These are phyloP conservation scores for Erodium maritimum DNA, from an alignment of 345 rosid species.

Conservation along the genomic window DNA sequence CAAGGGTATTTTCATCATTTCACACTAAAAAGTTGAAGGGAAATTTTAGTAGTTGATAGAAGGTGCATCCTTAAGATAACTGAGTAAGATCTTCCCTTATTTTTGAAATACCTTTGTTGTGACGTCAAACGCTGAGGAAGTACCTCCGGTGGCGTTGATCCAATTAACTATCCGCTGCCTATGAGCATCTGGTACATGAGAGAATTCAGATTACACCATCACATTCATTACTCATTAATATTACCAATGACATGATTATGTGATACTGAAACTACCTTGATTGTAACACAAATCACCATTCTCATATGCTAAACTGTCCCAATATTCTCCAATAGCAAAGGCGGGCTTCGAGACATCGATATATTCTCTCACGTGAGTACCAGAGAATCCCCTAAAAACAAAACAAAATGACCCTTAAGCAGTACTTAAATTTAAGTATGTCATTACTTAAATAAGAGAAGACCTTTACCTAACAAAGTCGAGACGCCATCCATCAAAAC, in stretches of 20 bases:
- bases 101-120: constrained; percentile 45
- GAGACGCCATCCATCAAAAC: constrained; percentile 48
- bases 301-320: constrained; percentile 42
- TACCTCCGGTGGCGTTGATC: constrained; percentile 45
- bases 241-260: background rate
- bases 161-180: constrained; percentile 40
- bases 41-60: too few relatives aligned
- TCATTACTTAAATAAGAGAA: background rate
- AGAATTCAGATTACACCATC: constrained; percentile 7
- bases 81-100: too few relatives aligned
- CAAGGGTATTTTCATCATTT: background rate
- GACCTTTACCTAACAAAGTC: constrained; percentile 33
- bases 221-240: too few relatives aligned
- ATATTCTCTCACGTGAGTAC: constrained; percentile 36
- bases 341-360: constrained; percentile 37
- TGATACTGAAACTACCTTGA: constrained; percentile 22
- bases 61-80: too few relatives aligned
- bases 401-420: background rate
- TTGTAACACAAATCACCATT: constrained; percentile 38
- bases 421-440: background rate
- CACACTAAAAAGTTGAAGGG: too few relatives aligned
- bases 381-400: constrained; percentile 35
- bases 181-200: constrained; percentile 25
- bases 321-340: constrained; percentile 43
- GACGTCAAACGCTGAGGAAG: constrained; percentile 46